Evolutionary conservation across 176 grass and related monocot genomes (phyloP).

Genomic region (Eragrostis nindensis): DNA sequence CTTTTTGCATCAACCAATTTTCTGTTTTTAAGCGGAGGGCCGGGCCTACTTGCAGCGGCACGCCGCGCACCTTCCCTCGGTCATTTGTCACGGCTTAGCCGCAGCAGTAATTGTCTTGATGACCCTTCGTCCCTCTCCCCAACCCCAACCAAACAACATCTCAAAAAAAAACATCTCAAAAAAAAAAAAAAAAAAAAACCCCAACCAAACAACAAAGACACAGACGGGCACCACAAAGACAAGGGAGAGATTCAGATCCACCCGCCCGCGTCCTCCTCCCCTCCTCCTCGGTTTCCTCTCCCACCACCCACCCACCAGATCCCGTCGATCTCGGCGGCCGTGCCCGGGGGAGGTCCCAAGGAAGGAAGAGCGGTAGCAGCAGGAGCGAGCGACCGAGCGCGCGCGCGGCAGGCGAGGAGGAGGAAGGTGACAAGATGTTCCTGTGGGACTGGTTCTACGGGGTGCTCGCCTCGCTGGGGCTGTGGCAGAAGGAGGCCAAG

Average conservation of each 20-base stretch:
- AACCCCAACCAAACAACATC: too few relatives aligned
- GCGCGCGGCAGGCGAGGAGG: background rate
- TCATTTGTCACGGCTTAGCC: background rate
- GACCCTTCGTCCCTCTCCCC: background rate
- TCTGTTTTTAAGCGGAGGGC: background rate
- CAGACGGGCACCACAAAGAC: conserved; percentile 9
- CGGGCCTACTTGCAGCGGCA: background rate
- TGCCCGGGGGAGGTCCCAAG: background rate
- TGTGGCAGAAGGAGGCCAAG: conserved; percentile 85
- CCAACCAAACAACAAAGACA: conserved; percentile 36
- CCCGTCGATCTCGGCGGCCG: conserved; percentile 39
- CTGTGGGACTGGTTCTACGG: conserved; percentile 80
- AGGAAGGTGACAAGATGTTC: conserved; percentile 44
- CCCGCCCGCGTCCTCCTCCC: background rate
- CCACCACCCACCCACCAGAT: conserved; percentile 28
- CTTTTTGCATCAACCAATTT: too few relatives aligned
- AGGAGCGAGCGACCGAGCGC: too few relatives aligned
- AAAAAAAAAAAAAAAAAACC: too few relatives aligned
- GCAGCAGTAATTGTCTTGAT: background rate
- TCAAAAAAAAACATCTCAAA: too few relatives aligned
- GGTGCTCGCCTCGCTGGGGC: conserved; percentile 66
- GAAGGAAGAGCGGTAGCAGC: background rate
- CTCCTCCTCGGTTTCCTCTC: conserved; percentile 32
- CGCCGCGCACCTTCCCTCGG: background rate
- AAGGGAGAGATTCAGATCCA: conserved; percentile 30